Evolutionary conservation across 129 eudicot genomes (phyloP).

Genomic region (Oenanthe sinensis): DNA sequence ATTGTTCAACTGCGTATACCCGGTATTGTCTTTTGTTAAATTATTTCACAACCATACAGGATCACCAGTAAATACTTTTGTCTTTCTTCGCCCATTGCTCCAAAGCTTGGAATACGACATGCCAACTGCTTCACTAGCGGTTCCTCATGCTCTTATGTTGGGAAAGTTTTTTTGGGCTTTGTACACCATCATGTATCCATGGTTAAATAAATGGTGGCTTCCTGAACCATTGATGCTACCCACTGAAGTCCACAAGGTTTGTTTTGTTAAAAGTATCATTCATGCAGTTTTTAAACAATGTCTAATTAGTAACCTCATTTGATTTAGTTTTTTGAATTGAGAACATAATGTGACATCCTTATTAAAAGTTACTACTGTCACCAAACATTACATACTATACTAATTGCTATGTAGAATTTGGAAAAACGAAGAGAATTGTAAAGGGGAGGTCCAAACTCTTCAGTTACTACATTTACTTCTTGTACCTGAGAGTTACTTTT

Average conservation of each 20-base stretch:
- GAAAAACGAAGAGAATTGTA: not conserved
- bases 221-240: constrained; percentile 91
- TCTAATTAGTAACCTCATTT: not conserved
- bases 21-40: not conserved
- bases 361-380: not conserved
- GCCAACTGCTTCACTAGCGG: constrained; percentile 52
- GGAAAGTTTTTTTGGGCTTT: constrained; percentile 53
- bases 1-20: not conserved
- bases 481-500: not conserved
- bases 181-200: constrained; percentile 68
- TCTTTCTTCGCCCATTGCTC: constrained; percentile 58
- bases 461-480: not conserved
- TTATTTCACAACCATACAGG: constrained; percentile 35
- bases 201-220: constrained; percentile 59
- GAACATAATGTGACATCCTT: not conserved
- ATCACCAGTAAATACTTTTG: constrained; percentile 76
- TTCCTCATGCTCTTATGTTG: constrained; percentile 56
- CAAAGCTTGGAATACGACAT: constrained; percentile 65
- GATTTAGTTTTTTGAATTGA: not conserved
- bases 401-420: not conserved
- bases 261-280: not conserved
- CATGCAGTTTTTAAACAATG: not conserved
- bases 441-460: not conserved
- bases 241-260: constrained; percentile 87
- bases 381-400: not conserved